phyloP scores from a whole-genome alignment of 2,329 filamentous ascomycete species.

The Coleophoma cylindrospora region DNA sequence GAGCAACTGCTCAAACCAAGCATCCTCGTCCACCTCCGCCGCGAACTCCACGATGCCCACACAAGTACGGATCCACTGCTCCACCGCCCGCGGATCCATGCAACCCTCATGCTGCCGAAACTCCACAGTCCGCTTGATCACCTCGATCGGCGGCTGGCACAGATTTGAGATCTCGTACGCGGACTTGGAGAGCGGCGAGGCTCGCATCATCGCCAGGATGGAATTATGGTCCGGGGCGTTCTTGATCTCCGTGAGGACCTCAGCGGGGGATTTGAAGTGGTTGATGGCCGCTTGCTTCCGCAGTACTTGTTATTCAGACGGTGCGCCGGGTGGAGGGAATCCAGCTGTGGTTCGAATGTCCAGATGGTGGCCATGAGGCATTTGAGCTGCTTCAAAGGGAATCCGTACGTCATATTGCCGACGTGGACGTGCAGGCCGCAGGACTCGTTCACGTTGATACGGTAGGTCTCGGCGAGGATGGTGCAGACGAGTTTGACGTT shows the following conservation, averaged over 20 bases:
- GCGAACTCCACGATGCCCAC: conserved; percentile 4
- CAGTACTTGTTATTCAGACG: conserved; percentile 1
- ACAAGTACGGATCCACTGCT: conserved; percentile 7
- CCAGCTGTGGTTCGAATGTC: conserved; percentile 23
- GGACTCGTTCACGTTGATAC: conserved; percentile 15
- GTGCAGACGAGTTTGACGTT: conserved; percentile 5
- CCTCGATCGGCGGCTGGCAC: neutral
- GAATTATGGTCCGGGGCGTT: neutral
- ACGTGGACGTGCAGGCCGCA: conserved; percentile 27
- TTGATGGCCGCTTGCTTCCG: neutral
- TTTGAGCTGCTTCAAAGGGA: conserved; percentile 18
- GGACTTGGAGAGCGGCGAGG: neutral
- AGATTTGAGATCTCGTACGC: neutral
- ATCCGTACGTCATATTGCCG: conserved; percentile 18
- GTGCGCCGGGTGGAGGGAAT: conserved; percentile 17
- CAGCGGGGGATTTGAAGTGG: neutral
- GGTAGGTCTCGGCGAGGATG: conserved; percentile 9
- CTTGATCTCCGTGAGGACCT: neutral
- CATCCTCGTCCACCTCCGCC: neutral
- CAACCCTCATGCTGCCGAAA: conserved; percentile 15
- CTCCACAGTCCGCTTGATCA: conserved; percentile 7
- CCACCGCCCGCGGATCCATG: conserved; percentile 3
- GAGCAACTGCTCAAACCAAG: neutral
- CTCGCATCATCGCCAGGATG: neutral
- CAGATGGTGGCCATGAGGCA: conserved; percentile 21